phyloP scores from a whole-genome alignment of 2,329 filamentous ascomycete species.

The Ambrosiella beaveri region DNA sequence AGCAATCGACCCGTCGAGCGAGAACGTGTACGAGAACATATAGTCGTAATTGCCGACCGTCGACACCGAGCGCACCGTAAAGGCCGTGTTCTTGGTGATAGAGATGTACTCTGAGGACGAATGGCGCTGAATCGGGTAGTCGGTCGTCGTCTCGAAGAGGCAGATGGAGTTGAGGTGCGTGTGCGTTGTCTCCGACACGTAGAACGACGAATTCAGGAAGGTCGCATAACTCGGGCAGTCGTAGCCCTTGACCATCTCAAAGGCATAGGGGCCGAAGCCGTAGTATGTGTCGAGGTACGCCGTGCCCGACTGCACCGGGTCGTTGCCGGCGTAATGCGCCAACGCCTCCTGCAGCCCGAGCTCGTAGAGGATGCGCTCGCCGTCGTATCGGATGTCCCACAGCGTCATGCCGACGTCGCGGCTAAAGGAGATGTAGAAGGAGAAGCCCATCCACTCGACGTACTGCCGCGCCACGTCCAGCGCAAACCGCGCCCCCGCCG shows the following conservation, averaged over 20 bases:
- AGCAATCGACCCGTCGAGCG: slow-evolving; percentile 23
- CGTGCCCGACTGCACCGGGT: slow-evolving; percentile 27
- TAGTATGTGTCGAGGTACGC: slow-evolving; percentile 27
- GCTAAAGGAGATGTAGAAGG: slow-evolving; percentile 31
- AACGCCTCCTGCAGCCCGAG: slow-evolving; percentile 34
- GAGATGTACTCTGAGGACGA: slow-evolving; percentile 16
- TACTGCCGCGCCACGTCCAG: slow-evolving; percentile 29
- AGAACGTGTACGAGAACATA: slow-evolving; percentile 22
- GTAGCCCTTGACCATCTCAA: slow-evolving; percentile 24
- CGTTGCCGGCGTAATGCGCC: slow-evolving; percentile 32
- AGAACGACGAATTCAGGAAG: slow-evolving; percentile 21
- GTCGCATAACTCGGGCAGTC: slow-evolving; percentile 25
- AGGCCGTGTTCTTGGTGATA: slow-evolving; percentile 20
- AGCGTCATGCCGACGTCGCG: slow-evolving; percentile 28
- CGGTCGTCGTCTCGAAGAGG: slow-evolving; percentile 23
- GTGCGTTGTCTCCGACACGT: slow-evolving; percentile 18
- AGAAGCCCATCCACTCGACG: slow-evolving; percentile 35
- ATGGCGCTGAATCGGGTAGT: slow-evolving; percentile 23
- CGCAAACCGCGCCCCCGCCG: slow-evolving; percentile 25
- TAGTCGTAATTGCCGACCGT: slow-evolving; percentile 28
- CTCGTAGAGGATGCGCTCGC: slow-evolving; percentile 34
- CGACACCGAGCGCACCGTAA: slow-evolving; percentile 15
- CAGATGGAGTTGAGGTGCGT: slow-evolving; percentile 21
- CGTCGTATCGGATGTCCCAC: slow-evolving; percentile 33
- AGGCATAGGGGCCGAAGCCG: slow-evolving; percentile 21